phyloP scores from a whole-genome alignment of 345 rosid genomes.

The Gossypioides kirkii region DNA sequence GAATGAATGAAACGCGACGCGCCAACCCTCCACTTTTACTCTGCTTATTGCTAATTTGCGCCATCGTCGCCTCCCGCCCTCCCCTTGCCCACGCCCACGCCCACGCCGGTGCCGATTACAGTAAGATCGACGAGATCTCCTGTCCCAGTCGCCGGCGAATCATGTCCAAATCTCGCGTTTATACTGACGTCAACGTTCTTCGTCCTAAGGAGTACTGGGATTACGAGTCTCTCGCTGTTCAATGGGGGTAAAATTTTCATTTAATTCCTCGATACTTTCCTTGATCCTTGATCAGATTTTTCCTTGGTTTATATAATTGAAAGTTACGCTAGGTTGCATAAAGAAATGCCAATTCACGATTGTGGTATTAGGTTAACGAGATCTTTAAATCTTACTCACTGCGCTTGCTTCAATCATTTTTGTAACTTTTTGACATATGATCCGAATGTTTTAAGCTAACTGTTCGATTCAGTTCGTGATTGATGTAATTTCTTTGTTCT shows the following conservation, averaged over 20 bases:
- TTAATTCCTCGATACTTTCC: neutral
- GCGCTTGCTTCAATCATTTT: neutral
- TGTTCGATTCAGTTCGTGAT: neutral
- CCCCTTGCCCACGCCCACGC: slow-evolving; percentile 42
- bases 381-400: neutral
- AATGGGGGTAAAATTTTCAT: slow-evolving; percentile 37
- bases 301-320: neutral
- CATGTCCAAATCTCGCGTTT: slow-evolving; percentile 93
- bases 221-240: slow-evolving; percentile 69
- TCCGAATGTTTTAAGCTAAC: neutral
- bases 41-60: slow-evolving; percentile 40
- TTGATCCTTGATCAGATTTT: neutral
- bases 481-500: neutral
- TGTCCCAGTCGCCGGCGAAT: slow-evolving; percentile 14
- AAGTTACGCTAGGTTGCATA: neutral
- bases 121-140: slow-evolving; percentile 36
- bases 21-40: slow-evolving; percentile 13
- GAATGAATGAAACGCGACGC: slow-evolving; percentile 27
- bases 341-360: neutral
- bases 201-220: slow-evolving; percentile 98
- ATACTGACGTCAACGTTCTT: slow-evolving; percentile 72
- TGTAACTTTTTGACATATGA: neutral
- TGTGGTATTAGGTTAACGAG: neutral
- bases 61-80: slow-evolving; percentile 42
- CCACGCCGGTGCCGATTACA: slow-evolving; percentile 16